Base-by-base conservation (phyloP, 2,329 filamentous ascomycete species). In the Colletotrichum nymphaeae region DNA sequence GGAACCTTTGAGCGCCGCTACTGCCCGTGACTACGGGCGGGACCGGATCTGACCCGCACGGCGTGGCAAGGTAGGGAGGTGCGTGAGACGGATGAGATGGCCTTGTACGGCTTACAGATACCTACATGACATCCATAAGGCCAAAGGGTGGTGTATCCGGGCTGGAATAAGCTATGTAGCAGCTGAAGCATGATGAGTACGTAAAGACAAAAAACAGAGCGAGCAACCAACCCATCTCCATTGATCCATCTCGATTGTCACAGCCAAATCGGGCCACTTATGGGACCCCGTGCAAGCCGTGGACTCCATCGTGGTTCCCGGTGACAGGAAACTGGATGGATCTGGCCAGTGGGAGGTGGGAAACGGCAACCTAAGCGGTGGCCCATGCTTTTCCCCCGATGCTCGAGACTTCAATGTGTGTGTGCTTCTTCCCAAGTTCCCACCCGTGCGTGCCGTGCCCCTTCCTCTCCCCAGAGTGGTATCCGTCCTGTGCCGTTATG, bases 321-420 rank as follows among this genome's bases (percentile, higher is more conserved):
- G 46, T 70, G 60, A 62, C 66, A 65, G 67, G 70, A 73, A 69
- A 62, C 70, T 22, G 67, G 66, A 64, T 42, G n/a, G 30, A 22
- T 58, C 60, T 35, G 60, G 35, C 66, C 70, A 70, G 70, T 73
- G 60, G 55, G 59, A 73, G 60, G 46, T 26, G 26, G 53, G 53
- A 53, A 32, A 37, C 5, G 14, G 22, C n/a, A 22, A 53, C 70
- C 70, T 73, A 73, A 73, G 70, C 70, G 66, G 70, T 73, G 70
- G 70, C 60, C 70, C 46, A 70, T 70, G 70, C 67, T 73, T 56
- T 32, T 35, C 49, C 59, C 62, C 46, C 56, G 49, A 42, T 65
- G 63, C 22, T 64, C 62, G 28, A 57, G 30, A 35, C 32, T 8
- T 35, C 32, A 35, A 35, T 35, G 32, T 35, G 32, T 14, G 55